These are phyloP conservation scores for Deuterostichococcus epilithicus DNA, from an alignment of 139 green algal species.

Conservation along the genomic window DNA sequence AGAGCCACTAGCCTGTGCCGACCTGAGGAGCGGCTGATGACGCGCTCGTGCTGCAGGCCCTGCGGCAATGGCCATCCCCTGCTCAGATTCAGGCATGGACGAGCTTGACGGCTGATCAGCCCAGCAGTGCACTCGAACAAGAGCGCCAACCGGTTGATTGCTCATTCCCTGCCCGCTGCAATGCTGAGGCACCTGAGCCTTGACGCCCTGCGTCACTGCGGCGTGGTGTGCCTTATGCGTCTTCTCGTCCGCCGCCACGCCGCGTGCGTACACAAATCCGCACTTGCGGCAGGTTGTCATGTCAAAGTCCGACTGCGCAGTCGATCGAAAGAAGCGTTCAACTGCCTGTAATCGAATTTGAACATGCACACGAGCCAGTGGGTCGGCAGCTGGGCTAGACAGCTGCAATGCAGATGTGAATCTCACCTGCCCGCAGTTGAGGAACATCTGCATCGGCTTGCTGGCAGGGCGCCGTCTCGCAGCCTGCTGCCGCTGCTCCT, in stretches of 20 bases:
- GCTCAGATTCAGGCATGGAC: not conserved
- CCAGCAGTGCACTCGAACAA: slow-evolving; percentile 11
- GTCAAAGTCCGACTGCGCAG: slow-evolving; percentile 33
- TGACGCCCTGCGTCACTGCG: not conserved
- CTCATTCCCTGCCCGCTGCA: not conserved
- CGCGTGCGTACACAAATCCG: slow-evolving; percentile 40
- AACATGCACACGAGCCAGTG: no score
- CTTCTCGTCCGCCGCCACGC: slow-evolving; percentile 34
- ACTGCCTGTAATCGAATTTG: no score
- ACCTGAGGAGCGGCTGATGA: not conserved
- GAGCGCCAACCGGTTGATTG: slow-evolving; percentile 6
- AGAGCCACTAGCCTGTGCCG: slow-evolving; percentile 10
- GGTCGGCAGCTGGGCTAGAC: no score
- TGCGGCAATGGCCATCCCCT: not conserved
- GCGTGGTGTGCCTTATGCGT: slow-evolving; percentile 34
- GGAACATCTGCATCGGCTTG: no score
- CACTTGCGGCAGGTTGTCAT: slow-evolving; percentile 29
- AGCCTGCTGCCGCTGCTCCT: no score
- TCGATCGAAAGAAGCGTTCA: no score
- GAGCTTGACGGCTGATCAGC: not conserved
- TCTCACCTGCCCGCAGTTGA: no score
- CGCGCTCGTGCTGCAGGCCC: slow-evolving; percentile 17
- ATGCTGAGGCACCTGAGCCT: slow-evolving; percentile 20
- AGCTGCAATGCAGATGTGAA: no score
- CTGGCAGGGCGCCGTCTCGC: no score